Evolutionary conservation across 78 protist genomes (phyloP).

Genomic region (Dictyostelium capitatum): DNA sequence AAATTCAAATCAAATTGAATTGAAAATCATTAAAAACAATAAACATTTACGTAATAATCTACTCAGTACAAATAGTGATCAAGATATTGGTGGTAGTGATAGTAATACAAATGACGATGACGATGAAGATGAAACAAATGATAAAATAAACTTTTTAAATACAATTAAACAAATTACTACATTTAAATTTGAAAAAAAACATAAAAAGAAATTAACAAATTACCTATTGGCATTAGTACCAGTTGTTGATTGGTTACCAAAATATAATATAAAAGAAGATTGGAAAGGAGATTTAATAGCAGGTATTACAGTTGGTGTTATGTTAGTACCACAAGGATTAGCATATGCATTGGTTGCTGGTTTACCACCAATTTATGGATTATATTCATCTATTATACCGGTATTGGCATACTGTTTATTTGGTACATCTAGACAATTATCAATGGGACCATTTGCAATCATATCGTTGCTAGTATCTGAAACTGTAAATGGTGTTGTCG

Average conservation of each 20-base stretch:
- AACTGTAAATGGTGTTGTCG: slow-evolving; percentile 49
- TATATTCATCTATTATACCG: slow-evolving; percentile 88
- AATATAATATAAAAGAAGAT: slow-evolving; percentile 20
- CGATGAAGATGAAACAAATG: background rate
- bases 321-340: slow-evolving; percentile 85
- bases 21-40: too few species aligned
- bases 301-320: slow-evolving; percentile 87
- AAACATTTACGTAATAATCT: too few species aligned
- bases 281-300: slow-evolving; percentile 82
- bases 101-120: background rate
- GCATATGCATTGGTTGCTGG: slow-evolving; percentile 88
- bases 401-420: slow-evolving; percentile 85
- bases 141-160: slow-evolving; percentile 1
- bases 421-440: slow-evolving; percentile 86
- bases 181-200: slow-evolving; percentile 68
- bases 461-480: slow-evolving; percentile 53
- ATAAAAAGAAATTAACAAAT: slow-evolving; percentile 30
- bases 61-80: too few species aligned
- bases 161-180: slow-evolving; percentile 40
- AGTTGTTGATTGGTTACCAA: slow-evolving; percentile 44
- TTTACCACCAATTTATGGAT: slow-evolving; percentile 91
- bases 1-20: too few species aligned
- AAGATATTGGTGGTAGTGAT: background rate
- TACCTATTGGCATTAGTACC: slow-evolving; percentile 43
- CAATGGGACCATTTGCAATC: slow-evolving; percentile 91